Conservation (phyloP, 2,329 filamentous ascomycete genomes). For the Acarospora socialis region DNA sequence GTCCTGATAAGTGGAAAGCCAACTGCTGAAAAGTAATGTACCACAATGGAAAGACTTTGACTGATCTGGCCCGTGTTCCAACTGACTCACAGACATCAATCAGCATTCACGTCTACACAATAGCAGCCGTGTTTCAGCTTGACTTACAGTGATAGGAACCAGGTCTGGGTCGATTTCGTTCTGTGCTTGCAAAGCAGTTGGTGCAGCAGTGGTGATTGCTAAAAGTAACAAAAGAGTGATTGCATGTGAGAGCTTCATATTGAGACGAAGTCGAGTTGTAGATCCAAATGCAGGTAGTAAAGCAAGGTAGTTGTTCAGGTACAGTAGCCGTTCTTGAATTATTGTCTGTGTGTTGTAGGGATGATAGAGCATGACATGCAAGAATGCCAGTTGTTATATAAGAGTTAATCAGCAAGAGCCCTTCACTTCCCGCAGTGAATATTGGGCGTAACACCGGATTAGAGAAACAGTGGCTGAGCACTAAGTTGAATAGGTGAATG, state of each 20-base stretch:
- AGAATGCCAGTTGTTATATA: background rate
- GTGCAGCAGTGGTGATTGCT: background rate
- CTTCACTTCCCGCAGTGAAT: too few relatives aligned
- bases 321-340: background rate
- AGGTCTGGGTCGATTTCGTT: background rate
- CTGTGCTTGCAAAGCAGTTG: background rate
- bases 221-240: background rate
- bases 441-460: too few relatives aligned
- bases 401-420: too few relatives aligned
- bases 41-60: background rate
- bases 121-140: background rate
- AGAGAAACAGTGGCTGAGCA: too few relatives aligned
- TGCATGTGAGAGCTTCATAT: slow-evolving; percentile 1
- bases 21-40: background rate
- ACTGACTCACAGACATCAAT: background rate
- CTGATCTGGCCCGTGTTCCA: background rate
- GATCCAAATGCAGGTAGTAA: background rate
- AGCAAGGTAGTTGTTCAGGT: background rate
- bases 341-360: background rate
- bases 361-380: background rate
- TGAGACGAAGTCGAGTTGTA: background rate
- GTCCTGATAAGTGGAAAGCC: background rate
- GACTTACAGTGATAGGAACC: background rate
- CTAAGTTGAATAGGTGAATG: too few relatives aligned
- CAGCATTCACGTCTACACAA: background rate